Evolutionary conservation across 2,329 filamentous ascomycete genomes (phyloP), one percentile per base, ranked within the genome.

Genomic region (Colletotrichum sp.): DNA sequence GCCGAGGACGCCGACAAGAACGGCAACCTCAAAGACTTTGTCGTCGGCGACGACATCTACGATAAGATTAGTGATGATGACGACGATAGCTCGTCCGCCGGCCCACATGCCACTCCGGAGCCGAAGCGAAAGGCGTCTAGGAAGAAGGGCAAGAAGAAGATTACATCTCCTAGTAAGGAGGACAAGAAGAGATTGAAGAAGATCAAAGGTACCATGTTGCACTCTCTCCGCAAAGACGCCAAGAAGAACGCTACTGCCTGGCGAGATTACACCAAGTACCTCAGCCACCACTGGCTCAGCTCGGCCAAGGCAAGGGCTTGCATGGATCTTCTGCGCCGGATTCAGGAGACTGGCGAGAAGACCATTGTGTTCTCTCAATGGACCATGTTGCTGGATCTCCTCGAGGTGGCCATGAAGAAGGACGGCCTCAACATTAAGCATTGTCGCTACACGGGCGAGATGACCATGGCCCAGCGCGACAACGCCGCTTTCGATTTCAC

Each of bases 321-420:
- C 8, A 85, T 94, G 72, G 91, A 94, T 71, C 88, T 96, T 8
- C 85, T 96, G 15, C 82, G 86, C 13, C 82, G 85, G 16, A 84
- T 88, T 38, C 83, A 86, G 72, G 78, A 82, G 13, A 85, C 90
- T 4, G 89, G 89, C 2, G 93, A 95, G 82, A 96, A 96, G 84
- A 95, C 93, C 0, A 93, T 97, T 70, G 90, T 97, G 77, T 97
- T 97, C 85, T 94, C 92, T 72, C 94, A 96, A 80, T 97, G 94
- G 86, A 96, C 95, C 1, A 92, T 94, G 0, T 87, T 96, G 21
- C 90, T 97, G 4, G 94, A 96, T 83, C 88, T 96, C 7, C 86
- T 96, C 18, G 94, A 96, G 83, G 89, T 96, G 7, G 93, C 94
- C 0, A 90, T 96, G 77, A 85, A 87, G 71, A 86, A 89, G 67